Base-by-base conservation (phyloP, 257 asterid species). In the Scutellaria galericulata region DNA sequence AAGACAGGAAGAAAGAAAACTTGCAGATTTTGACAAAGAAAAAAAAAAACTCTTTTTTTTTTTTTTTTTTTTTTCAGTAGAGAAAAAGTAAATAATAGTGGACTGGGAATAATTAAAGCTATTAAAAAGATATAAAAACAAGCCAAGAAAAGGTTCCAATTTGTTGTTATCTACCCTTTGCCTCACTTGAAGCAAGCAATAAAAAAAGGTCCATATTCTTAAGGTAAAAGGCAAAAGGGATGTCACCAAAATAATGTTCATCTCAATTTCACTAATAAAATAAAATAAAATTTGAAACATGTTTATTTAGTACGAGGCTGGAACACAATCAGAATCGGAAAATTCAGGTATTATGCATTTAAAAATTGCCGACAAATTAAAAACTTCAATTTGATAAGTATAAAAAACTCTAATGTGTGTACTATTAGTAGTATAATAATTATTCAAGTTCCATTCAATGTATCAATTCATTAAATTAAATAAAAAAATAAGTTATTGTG, bases 61-160 rank as follows among this genome's bases (percentile, higher is more conserved):
- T 31, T 31, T 31, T 31, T 4, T 31, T 31, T 31, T 57, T 69
- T 65, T 53, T 20, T 37, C 22, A 37, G 37, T 40, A n/a, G 39
- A 50, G 65, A n/a, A 12, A 52, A 62, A 54, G 39, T n/a, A 20
- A 47, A 13, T 13, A 54, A 31, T 51, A 69, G 77, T 68, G 76
- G 72, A 14, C 7, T 14, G 35, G 22, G 81, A 71, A 77, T 77
- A 77, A 77, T 56, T 75, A 45, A 46, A 46, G 44, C 11, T 27
- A 67, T 22, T 7, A 5, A 41, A 41, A 46, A 31, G 11, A 13
- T 7, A 7, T 5, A 56, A 53, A 54, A 51, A 3, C 48, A 40
- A 20, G n/a, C 40, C 15, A 69, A 24, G 71, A 20, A 53, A 73
- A 35, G 66, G 11, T 66, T 35, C 22, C 54, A 11, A 14, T n/a